phyloP scores from a whole-genome alignment of 345 rosid genomes.

The Gossypium australe region DNA sequence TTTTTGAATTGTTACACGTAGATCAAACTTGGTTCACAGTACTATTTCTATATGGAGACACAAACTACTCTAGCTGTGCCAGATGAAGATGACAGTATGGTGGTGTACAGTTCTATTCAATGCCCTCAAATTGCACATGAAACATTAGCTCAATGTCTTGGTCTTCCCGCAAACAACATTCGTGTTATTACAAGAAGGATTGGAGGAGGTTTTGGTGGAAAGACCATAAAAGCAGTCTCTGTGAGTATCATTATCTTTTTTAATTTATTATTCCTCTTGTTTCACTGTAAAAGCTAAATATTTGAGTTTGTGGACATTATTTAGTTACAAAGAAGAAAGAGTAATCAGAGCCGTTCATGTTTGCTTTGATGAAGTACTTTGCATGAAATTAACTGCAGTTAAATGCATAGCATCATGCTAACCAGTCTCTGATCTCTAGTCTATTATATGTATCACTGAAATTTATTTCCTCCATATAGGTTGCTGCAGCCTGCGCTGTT shows the following conservation, averaged over 20 bases:
- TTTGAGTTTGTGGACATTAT: not conserved
- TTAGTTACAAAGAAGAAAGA: not conserved
- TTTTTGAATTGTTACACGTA: constrained; percentile 19
- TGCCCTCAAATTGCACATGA: constrained; percentile 51
- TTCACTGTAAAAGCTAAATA: not conserved
- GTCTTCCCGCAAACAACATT: constrained; percentile 70
- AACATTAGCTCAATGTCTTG: constrained; percentile 61
- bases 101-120: constrained; percentile 61
- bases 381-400: not conserved
- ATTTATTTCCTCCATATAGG: constrained; percentile 25
- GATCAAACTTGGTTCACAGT: constrained; percentile 79
- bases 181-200: constrained; percentile 79
- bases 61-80: constrained; percentile 87
- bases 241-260: constrained; percentile 35
- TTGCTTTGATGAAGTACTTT: not conserved
- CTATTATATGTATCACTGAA: not conserved
- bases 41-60: constrained; percentile 82
- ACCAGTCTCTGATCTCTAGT: not conserved
- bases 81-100: constrained; percentile 73
- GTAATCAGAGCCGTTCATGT: not conserved
- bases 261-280: not conserved
- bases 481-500: constrained; percentile 79
- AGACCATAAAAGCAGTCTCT: constrained; percentile 55
- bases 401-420: not conserved
- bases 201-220: constrained; percentile 90